A percentile compares a stretch with the other conserved stretches of the same genome.
Evolutionary conservation across 768 basidiomycete species (phyloP).

Genomic region (Tulasnella sp.): DNA sequence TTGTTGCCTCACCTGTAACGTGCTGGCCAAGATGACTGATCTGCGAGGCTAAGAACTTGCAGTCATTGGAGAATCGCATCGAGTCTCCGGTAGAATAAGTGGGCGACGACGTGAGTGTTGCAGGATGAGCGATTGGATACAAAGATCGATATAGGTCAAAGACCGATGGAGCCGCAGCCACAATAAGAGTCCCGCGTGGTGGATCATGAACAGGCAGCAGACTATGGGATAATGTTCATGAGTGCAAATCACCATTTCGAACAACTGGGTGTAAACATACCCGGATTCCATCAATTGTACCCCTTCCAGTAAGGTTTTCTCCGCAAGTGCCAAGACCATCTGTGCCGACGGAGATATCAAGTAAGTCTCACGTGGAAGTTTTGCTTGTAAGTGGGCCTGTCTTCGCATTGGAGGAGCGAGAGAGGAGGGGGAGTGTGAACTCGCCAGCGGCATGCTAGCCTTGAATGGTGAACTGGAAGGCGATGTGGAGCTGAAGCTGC

Average conservation of each 20-base stretch:
- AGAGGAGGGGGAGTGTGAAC: too few species aligned
- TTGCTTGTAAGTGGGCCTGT: neutral
- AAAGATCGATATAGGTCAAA: conserved; percentile 74
- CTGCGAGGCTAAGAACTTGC: conserved; percentile 44
- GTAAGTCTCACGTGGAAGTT: conserved; percentile 42
- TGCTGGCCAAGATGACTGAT: conserved; percentile 33
- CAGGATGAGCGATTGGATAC: conserved; percentile 50
- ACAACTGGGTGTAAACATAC: conserved; percentile 18
- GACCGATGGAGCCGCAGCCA: conserved; percentile 49
- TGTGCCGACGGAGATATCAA: conserved; percentile 47
- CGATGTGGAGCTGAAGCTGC: too few species aligned
- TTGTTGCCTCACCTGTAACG: conserved; percentile 24
- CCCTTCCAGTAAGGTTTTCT: conserved; percentile 56
- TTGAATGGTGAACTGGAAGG: too few species aligned
- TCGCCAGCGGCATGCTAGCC: too few species aligned
- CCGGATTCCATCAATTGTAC: conserved; percentile 47
- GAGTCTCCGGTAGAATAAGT: conserved; percentile 35
- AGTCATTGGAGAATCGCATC: conserved; percentile 78
- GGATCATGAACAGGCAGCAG: conserved; percentile 34
- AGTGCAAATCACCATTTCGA: conserved; percentile 13
- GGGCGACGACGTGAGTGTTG: conserved; percentile 30
- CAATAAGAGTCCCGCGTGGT: conserved; percentile 41
- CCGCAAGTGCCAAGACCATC: conserved; percentile 43
- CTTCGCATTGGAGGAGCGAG: neutral
- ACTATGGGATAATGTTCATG: conserved; percentile 14